Evolutionary conservation across 768 basidiomycete genomes (phyloP), one percentile per base, ranked within the genome.

Genomic region (Rhizopogon sp.): DNA sequence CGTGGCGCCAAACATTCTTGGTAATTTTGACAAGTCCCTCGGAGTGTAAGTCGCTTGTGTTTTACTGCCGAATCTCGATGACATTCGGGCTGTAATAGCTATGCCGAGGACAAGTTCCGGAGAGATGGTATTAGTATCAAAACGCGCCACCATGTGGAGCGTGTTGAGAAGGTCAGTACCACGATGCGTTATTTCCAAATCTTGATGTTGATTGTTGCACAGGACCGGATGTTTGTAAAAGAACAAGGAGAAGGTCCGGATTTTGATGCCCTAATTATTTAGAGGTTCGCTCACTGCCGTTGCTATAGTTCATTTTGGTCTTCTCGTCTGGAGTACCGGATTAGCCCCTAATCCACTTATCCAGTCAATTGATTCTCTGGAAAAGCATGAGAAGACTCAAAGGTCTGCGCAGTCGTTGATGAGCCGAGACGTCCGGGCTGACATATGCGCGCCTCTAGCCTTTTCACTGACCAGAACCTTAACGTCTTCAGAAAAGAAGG

Each of bases 321-420:
- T 94, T 20, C 78, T 91, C 10, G 90, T 94, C 14, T 94, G 92
- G 92, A 87, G 85, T 57, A 94, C 93, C 2, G 93, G 92, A 2
- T 74, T 94, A 3, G 79, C 89, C 5, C 83, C 90, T 3, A 94
- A 93, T 65, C 91, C 93, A 6, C 72, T 94, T 28, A 79, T 93
- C 50, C 70, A 78, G 56, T 76, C 79, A 0, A 79, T 91, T 45
- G 67, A 71, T 6, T 82, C 79, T 44, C 73, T 86, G 2, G 73
- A 77, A 63, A 90, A 90, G 63, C 75, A 90, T 56, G 70, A 75
- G 13, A 82, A 78, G 67, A 79, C 83, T 0, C 72, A 77, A 31
- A 79, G 80, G 81, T 82, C 58, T 5, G 35, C 45, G 71, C 35
- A 28, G 50, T n/a, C 55, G 54, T 50, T 55, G 43, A 25, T 43